These are phyloP conservation scores for Xylariaceae sp. DNA, from an alignment of 2,329 filamentous ascomycete species.

Conservation along the genomic window DNA sequence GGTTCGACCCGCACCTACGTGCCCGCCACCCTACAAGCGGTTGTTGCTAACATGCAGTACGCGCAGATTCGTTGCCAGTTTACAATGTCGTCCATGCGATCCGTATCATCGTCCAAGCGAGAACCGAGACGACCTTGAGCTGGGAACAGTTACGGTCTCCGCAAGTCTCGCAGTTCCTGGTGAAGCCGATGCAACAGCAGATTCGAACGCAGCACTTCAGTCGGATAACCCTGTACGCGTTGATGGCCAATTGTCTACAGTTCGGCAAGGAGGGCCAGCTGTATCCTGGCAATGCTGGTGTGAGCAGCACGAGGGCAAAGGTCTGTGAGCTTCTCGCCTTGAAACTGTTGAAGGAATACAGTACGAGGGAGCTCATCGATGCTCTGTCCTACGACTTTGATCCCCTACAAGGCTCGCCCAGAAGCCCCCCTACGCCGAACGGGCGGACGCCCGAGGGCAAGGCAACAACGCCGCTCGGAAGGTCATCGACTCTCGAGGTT, in stretches of 20 bases:
- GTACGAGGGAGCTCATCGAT: conserved; percentile 84
- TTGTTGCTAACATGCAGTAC: conserved; percentile 7
- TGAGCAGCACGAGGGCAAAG: conserved; percentile 76
- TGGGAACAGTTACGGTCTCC: conserved; percentile 97
- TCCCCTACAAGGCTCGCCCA: conserved; percentile 74
- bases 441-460: conserved; percentile 32
- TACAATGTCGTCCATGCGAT: conserved; percentile 90
- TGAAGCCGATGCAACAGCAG: conserved; percentile 92
- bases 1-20: conserved; percentile 42
- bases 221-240: conserved; percentile 77
- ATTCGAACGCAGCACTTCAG: conserved; percentile 80
- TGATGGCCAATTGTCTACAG: conserved; percentile 91
- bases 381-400: conserved; percentile 93
- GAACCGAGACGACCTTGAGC: conserved; percentile 84
- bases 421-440: conserved; percentile 34
- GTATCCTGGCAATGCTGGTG: conserved; percentile 78
- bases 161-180: conserved; percentile 89
- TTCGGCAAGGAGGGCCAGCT: conserved; percentile 82
- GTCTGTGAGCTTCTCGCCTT: conserved; percentile 89
- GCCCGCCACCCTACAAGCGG: not conserved
- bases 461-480: conserved; percentile 53
- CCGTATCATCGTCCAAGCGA: conserved; percentile 73
- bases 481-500: conserved; percentile 86
- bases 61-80: conserved; percentile 72
- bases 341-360: conserved; percentile 83